Evolutionary conservation across 1,139 yeast genomes (phyloP), one percentile per base, ranked within the genome.

Genomic region (Geotrichum fermentans): DNA sequence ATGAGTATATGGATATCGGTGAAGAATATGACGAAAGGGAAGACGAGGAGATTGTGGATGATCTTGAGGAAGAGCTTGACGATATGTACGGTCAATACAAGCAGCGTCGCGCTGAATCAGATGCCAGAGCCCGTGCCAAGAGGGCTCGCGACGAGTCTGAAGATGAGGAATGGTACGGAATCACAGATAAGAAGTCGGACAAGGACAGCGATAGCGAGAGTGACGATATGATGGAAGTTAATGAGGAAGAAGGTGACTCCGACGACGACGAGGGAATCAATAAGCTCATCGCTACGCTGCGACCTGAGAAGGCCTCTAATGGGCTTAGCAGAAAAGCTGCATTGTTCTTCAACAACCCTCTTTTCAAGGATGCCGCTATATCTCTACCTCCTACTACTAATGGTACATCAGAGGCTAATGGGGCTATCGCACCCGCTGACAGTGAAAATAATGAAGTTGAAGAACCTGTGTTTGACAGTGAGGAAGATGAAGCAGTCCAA

Each of bases 81-180:
- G 77, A 74, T 54, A 86, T 88, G 96, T 92, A 92, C 64, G 71
- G 73, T 50, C 74, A 77, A 36, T 89, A 79, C 65, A 87, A 87
- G 65, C 80, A 81, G 55, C 75, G 83, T 59, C 80, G 77, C 64
- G 79, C 90, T 13, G 95, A 87, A 63, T 75, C 81, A 53, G 89
- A 88, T 63, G 86, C 96, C 22, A 84, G 82, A 52, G 80, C 77
- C 61, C 77, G 81, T 55, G 96, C 97, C 22, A 85, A 84, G 66
- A 75, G 77, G 60, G 83, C 86, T 34, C 78, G 97, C 63, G 95
- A 90, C 34, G 85, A 74, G 49, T 82, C 81, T 56, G 89, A 82
- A 55, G 69, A 66, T 24, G 62, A 57, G 18, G 85, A 79, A 47
- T 92, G 97, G 97, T 85, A 82, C 43, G 97, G 97, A 43, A 83